phyloP scores from a whole-genome alignment of 2,329 filamentous ascomycete genomes.

The Westerdykella aurantiaca region DNA sequence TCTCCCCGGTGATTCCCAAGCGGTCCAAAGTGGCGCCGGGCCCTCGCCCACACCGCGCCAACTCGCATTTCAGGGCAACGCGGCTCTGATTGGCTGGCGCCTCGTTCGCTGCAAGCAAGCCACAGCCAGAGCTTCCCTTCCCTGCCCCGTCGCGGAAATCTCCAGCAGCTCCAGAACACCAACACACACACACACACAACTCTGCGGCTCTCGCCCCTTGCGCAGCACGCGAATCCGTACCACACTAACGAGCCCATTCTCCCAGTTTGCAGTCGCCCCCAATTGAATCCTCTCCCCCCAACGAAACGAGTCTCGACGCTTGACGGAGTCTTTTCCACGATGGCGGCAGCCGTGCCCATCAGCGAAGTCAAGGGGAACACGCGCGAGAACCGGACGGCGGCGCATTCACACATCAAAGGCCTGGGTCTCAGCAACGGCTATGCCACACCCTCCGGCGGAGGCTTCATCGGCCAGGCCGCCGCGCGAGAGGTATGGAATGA shows the following conservation, averaged over 20 bases:
- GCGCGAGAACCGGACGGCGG: conserved; percentile 92
- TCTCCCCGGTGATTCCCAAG: too few relatives aligned
- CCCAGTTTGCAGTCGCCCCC: neutral
- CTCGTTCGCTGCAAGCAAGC: too few relatives aligned
- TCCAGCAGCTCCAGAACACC: conserved; percentile 1
- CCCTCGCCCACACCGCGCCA: too few relatives aligned
- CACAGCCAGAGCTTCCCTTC: neutral
- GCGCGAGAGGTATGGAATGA: conserved; percentile 79
- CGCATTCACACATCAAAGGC: conserved; percentile 97
- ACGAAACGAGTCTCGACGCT: too few relatives aligned
- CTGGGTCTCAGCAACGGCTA: conserved; percentile 74
- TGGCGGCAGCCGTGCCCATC: conserved; percentile 36
- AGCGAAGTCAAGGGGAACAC: conserved; percentile 91
- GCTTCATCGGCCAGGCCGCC: conserved; percentile 82
- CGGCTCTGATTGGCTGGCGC: conserved; percentile 1
- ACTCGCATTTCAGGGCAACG: too few relatives aligned
- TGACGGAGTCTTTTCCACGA: conserved; percentile 11
- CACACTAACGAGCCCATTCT: neutral
- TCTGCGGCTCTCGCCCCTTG: neutral
- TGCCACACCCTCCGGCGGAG: conserved; percentile 64
- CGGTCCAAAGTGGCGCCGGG: too few relatives aligned
- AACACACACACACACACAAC: neutral
- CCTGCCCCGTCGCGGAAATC: conserved; percentile 6
- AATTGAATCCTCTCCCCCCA: too few relatives aligned
- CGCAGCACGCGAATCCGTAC: neutral